These are phyloP conservation scores for Nakataea oryzae DNA, from an alignment of 2,329 filamentous ascomycete species.

Conservation along the genomic window DNA sequence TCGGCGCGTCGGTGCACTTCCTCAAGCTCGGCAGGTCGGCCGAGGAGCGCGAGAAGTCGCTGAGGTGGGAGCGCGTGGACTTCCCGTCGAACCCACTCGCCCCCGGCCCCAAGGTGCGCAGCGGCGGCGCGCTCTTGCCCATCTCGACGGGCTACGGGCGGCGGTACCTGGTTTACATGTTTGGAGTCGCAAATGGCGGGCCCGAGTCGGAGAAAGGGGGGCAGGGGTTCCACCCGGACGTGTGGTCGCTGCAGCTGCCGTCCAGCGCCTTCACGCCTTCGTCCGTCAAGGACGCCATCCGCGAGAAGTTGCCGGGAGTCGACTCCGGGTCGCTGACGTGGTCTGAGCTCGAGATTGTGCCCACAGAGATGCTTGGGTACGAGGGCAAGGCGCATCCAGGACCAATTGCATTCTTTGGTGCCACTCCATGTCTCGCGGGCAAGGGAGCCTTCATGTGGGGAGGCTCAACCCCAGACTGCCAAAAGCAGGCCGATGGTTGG, in stretches of 20 bases:
- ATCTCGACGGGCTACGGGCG: slow-evolving; percentile 40
- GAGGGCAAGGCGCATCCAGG: slow-evolving; percentile 30
- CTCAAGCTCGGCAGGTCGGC: slow-evolving; percentile 15
- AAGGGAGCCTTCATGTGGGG: slow-evolving; percentile 41
- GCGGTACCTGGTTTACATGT: slow-evolving; percentile 38
- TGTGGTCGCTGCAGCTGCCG: slow-evolving; percentile 42
- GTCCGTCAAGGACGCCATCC: slow-evolving; percentile 36
- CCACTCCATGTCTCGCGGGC: slow-evolving; percentile 30
- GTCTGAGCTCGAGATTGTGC: slow-evolving; percentile 36
- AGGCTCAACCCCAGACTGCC: slow-evolving; percentile 31
- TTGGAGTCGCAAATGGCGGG: slow-evolving; percentile 23
- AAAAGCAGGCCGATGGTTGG: slow-evolving; percentile 27
- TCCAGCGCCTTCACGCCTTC: slow-evolving; percentile 33
- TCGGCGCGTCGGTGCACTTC: slow-evolving; percentile 23
- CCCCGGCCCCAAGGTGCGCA: slow-evolving; percentile 29
- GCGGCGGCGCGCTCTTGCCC: slow-evolving; percentile 30
- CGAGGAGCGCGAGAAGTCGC: slow-evolving; percentile 17
- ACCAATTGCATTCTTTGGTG: slow-evolving; percentile 27
- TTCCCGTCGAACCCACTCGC: slow-evolving; percentile 25
- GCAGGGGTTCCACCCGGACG: slow-evolving; percentile 23
- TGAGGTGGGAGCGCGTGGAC: slow-evolving; percentile 24
- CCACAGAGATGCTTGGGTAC: slow-evolving; percentile 26
- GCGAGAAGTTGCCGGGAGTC: slow-evolving; percentile 26
- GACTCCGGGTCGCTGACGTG: slow-evolving; percentile 36
- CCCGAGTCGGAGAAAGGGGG: background rate